Evolutionary conservation across 2,329 filamentous ascomycete genomes (phyloP).

Genomic region (Ampelomyces quisqualis): DNA sequence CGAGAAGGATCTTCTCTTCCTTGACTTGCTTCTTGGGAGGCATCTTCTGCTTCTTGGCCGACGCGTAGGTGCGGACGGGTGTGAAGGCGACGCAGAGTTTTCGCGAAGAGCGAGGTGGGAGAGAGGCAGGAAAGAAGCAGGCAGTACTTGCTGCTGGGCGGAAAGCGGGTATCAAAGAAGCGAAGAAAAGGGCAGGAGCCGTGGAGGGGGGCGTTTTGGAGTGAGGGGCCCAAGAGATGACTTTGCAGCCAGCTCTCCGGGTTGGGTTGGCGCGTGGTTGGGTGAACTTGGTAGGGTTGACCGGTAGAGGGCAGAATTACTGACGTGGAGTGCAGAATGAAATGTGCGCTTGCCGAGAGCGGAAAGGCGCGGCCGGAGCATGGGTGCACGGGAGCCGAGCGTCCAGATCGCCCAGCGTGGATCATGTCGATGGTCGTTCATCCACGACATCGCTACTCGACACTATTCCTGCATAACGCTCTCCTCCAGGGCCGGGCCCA

Average conservation of each 20-base stretch:
- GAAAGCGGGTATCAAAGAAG: constrained; percentile 55
- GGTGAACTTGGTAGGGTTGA: constrained; percentile 6
- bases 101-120: constrained; percentile 34
- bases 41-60: constrained; percentile 72
- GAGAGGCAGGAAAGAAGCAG: constrained; percentile 41
- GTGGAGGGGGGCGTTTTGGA: constrained; percentile 39
- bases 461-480: constrained; percentile 2
- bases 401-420: constrained; percentile 4
- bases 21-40: constrained; percentile 89
- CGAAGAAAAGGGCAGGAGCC: constrained; percentile 51
- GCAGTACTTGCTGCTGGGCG: constrained; percentile 54
- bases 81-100: constrained; percentile 40
- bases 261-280: constrained; percentile 20
- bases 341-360: constrained; percentile 8
- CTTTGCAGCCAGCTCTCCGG: constrained; percentile 33
- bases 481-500: constrained; percentile 22
- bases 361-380: constrained; percentile 13
- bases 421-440: constrained; percentile 10
- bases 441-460: constrained; percentile 10
- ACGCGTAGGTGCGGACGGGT: constrained; percentile 58
- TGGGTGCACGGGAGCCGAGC: constrained; percentile 8
- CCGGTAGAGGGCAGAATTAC: constrained; percentile 8
- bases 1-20: constrained; percentile 95
- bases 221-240: constrained; percentile 35
- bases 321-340: constrained; percentile 2